These are phyloP conservation scores for Nicotiana noctiflora DNA, from an alignment of 257 asterid genomes.

Conservation along the genomic window DNA sequence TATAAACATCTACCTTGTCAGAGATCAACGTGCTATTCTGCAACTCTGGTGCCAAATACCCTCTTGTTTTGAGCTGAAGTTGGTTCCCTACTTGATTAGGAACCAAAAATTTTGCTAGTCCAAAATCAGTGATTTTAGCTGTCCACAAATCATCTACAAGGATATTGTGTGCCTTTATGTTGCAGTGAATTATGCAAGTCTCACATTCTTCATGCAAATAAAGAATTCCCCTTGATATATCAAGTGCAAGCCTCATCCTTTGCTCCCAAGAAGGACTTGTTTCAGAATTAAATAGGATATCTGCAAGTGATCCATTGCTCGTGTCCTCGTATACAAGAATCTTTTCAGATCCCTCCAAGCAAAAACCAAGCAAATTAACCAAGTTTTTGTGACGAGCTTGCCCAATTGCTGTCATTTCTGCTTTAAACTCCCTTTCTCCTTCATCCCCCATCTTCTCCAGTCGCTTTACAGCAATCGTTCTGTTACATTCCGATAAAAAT, in stretches of 20 bases:
- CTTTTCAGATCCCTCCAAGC: slow-evolving; percentile 34
- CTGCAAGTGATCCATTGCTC: slow-evolving; percentile 49
- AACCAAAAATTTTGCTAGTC: neutral
- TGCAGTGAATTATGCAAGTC: slow-evolving; percentile 54
- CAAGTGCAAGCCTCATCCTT: slow-evolving; percentile 28
- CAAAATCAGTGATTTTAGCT: slow-evolving; percentile 11
- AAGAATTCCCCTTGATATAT: slow-evolving; percentile 42
- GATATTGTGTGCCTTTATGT: slow-evolving; percentile 56
- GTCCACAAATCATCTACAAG: slow-evolving; percentile 35
- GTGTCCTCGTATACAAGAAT: slow-evolving; percentile 44
- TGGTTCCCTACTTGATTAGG: slow-evolving; percentile 9
- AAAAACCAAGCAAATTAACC: slow-evolving; percentile 44
- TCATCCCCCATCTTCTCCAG: no score
- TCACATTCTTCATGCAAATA: slow-evolving; percentile 59
- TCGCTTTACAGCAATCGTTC: slow-evolving; percentile 39
- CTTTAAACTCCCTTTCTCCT: slow-evolving; percentile 42
- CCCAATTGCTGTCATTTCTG: slow-evolving; percentile 42
- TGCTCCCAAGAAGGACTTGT: slow-evolving; percentile 31
- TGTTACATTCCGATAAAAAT: slow-evolving; percentile 5
- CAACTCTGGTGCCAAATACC: slow-evolving; percentile 27
- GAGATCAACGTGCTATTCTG: slow-evolving; percentile 7
- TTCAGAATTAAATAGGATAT: slow-evolving; percentile 20
- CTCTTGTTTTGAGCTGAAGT: slow-evolving; percentile 1
- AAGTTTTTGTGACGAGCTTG: slow-evolving; percentile 45
- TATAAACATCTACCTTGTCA: slow-evolving; percentile 24